These are phyloP conservation scores for Groenewaldozyma tartarivorans DNA, from an alignment of 805 yeast genomes.

Conservation along the genomic window DNA sequence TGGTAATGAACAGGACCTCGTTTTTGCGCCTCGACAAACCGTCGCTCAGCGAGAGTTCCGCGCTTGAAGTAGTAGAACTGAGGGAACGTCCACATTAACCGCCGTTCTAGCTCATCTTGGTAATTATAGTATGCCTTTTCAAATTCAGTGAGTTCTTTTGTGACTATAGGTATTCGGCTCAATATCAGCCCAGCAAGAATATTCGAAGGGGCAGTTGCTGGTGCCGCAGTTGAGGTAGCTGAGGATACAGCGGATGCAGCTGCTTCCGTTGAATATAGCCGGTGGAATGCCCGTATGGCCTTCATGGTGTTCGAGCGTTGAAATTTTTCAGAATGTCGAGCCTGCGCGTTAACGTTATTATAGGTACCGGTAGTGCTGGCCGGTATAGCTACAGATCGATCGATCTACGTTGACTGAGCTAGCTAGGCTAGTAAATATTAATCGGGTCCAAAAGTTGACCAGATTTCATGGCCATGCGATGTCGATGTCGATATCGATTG, in stretches of 20 bases:
- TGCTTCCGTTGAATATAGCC: constrained; percentile 3
- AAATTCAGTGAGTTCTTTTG: constrained; percentile 63
- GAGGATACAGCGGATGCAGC: constrained; percentile 1
- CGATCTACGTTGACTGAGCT: no score
- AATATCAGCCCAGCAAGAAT: constrained; percentile 41
- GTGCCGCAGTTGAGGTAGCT: constrained; percentile 1
- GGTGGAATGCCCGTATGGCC: neutral
- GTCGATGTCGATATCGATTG: no score
- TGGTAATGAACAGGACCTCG: constrained; percentile 63
- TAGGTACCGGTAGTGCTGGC: no score
- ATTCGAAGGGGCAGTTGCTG: constrained; percentile 4
- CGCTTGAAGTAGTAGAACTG: constrained; percentile 81
- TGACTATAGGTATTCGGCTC: constrained; percentile 76
- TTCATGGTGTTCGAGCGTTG: constrained; percentile 1
- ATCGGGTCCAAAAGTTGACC: no score
- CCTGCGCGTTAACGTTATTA: no score
- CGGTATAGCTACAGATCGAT: no score
- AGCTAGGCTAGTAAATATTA: no score
- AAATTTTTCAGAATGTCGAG: no score
- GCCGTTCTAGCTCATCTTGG: constrained; percentile 75
- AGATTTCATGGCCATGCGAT: no score
- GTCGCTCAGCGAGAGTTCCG: constrained; percentile 83
- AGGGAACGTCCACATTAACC: constrained; percentile 97
- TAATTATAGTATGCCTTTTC: constrained; percentile 71
- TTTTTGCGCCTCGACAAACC: constrained; percentile 58